Percentiles rank a stretch among this genome's conserved stretches.
phyloP scores from a whole-genome alignment of 371 early-diverging fungal genomes.

The Saksenaea vasiformis region DNA sequence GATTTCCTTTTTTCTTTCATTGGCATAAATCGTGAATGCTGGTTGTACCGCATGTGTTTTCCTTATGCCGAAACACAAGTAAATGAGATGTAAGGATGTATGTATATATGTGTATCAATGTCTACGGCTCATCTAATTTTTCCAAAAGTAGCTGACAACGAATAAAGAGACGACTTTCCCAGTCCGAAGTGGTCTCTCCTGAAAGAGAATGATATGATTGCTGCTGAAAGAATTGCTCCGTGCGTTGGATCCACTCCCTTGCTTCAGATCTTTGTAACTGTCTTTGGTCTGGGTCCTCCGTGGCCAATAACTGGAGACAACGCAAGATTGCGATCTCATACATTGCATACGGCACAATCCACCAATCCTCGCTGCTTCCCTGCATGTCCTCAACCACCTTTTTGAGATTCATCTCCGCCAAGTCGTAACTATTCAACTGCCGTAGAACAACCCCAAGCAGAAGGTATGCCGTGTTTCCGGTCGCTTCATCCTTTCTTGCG shows the following conservation, averaged over 20 bases:
- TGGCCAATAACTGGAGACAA: conserved; percentile 15
- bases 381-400: conserved; percentile 8
- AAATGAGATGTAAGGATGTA: not conserved
- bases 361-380: conserved; percentile 23
- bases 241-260: conserved; percentile 27
- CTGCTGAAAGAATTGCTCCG: conserved; percentile 18
- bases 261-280: conserved; percentile 14
- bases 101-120: not conserved
- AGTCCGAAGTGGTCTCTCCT: conserved; percentile 30
- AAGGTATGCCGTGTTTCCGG: conserved; percentile 20
- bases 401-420: conserved; percentile 29
- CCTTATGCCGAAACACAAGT: not conserved
- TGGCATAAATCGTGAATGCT: not conserved
- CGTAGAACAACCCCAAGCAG: conserved; percentile 39
- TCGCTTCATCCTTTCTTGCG: conserved; percentile 2
- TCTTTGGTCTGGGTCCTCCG: not conserved
- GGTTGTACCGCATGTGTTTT: not conserved
- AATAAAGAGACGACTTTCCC: conserved; percentile 34
- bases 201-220: conserved; percentile 14
- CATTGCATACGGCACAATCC: conserved; percentile 30
- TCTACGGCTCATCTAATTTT: conserved; percentile 22
- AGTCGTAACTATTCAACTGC: conserved; percentile 31
- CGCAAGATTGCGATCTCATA: conserved; percentile 34
- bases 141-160: conserved; percentile 31
- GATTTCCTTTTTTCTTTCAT: not conserved